These are phyloP conservation scores for Avicennia marina DNA, from an alignment of 257 asterid genomes.

Conservation along the genomic window DNA sequence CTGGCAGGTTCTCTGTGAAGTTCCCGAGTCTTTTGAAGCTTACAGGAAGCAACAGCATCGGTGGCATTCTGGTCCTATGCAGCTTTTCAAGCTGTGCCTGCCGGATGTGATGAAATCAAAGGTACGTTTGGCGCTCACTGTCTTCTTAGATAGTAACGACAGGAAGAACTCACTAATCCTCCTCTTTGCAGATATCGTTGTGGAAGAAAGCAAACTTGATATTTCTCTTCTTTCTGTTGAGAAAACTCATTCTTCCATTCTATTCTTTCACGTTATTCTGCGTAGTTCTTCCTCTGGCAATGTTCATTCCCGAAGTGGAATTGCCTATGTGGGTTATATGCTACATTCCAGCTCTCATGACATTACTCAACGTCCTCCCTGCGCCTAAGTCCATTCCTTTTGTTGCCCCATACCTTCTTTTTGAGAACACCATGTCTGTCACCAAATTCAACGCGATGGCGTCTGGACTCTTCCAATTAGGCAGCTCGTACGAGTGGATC, in stretches of 20 bases:
- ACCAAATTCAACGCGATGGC: slow-evolving; percentile 73
- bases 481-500: slow-evolving; percentile 71
- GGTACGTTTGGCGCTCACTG: slow-evolving; percentile 27
- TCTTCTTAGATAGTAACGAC: background rate
- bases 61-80: slow-evolving; percentile 88
- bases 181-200: slow-evolving; percentile 42
- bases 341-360: slow-evolving; percentile 56
- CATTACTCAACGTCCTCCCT: slow-evolving; percentile 50
- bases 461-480: slow-evolving; percentile 59
- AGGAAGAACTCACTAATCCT: background rate
- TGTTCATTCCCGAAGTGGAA: slow-evolving; percentile 64
- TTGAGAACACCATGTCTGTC: slow-evolving; percentile 69
- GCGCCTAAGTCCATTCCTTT: slow-evolving; percentile 63
- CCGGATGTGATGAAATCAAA: slow-evolving; percentile 53
- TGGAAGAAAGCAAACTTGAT: slow-evolving; percentile 71
- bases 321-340: slow-evolving; percentile 64
- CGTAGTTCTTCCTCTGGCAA: slow-evolving; percentile 57
- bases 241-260: slow-evolving; percentile 73
- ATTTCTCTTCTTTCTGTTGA: slow-evolving; percentile 54
- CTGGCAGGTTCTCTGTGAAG: slow-evolving; percentile 55
- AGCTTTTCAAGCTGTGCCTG: slow-evolving; percentile 65
- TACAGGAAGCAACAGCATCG: slow-evolving; percentile 72
- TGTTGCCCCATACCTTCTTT: slow-evolving; percentile 65
- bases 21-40: slow-evolving; percentile 74
- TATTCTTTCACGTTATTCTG: slow-evolving; percentile 72